Conservation (phyloP, 768 basidiomycete genomes). For the Botryobasidium botryosum region DNA sequence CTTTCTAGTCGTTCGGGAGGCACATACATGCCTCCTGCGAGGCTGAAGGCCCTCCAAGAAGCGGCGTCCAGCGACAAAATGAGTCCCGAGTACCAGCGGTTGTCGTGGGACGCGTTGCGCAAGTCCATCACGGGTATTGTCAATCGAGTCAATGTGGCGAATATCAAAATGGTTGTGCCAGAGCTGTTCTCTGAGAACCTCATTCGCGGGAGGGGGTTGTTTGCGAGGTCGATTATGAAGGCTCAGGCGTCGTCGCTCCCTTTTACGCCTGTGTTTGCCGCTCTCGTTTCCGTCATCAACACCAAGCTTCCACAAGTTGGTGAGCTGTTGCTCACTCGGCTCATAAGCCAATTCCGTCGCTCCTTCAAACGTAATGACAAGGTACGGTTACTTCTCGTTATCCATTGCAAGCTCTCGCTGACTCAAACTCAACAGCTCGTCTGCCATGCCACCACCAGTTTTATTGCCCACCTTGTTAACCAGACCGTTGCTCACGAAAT, state of each 20-base stretch:
- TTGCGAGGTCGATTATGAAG: conserved; percentile 91
- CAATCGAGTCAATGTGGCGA: conserved; percentile 93
- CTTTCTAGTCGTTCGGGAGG: conserved; percentile 65
- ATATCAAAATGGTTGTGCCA: conserved; percentile 87
- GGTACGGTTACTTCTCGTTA: conserved; percentile 28
- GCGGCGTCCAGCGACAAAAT: conserved; percentile 69
- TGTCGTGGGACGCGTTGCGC: conserved; percentile 95
- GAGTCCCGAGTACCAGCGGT: conserved; percentile 77
- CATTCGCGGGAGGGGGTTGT: conserved; percentile 81
- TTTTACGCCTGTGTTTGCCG: conserved; percentile 93
- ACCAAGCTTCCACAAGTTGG: conserved; percentile 95
- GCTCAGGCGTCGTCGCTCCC: conserved; percentile 94
- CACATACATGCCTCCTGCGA: conserved; percentile 91
- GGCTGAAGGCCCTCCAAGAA: conserved; percentile 76
- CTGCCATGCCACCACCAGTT: conserved; percentile 85
- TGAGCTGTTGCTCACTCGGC: conserved; percentile 71
- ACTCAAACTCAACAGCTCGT: conserved; percentile 40
- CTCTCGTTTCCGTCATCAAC: conserved; percentile 87
- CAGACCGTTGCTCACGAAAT: conserved; percentile 89
- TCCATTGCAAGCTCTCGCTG: background rate
- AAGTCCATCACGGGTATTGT: conserved; percentile 99
- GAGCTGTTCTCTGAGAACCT: conserved; percentile 90
- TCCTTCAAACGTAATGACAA: conserved; percentile 97
- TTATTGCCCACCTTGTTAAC: conserved; percentile 50
- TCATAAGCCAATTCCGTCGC: conserved; percentile 89